Conservation (phyloP, 768 basidiomycete genomes). For the Boletellus ananas region DNA sequence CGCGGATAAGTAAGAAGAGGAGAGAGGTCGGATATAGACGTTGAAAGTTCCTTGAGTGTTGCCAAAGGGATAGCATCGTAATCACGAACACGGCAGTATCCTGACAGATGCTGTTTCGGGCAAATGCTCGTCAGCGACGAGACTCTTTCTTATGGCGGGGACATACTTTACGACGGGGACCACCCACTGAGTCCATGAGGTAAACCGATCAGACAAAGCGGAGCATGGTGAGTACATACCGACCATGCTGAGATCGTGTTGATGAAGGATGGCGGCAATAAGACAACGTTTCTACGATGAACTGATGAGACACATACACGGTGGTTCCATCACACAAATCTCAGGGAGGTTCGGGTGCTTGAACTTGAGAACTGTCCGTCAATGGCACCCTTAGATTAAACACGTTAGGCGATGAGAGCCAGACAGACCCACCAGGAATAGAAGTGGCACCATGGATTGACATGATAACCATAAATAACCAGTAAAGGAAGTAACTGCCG, state of each 20-base stretch:
- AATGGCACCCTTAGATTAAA: too few relatives aligned
- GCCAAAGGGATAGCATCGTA: slow-evolving; percentile 5
- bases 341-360: background rate
- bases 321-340: background rate
- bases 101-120: slow-evolving; percentile 5
- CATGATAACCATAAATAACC: background rate
- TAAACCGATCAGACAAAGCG: background rate
- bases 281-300: background rate
- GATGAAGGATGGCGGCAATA: background rate
- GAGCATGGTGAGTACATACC: background rate
- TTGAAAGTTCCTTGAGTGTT: slow-evolving; percentile 1
- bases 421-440: background rate
- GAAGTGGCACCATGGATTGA: background rate
- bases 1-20: slow-evolving; percentile 7
- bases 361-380: background rate
- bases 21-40: slow-evolving; percentile 8
- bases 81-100: slow-evolving; percentile 2
- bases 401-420: background rate
- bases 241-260: background rate
- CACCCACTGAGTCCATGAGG: slow-evolving; percentile 2
- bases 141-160: too few relatives aligned
- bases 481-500: slow-evolving; percentile 4
- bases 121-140: background rate
- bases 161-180: slow-evolving; percentile 2
- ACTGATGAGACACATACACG: slow-evolving; percentile 1